These are phyloP conservation scores for Cardamine resedifolia DNA, from an alignment of 345 rosid genomes.

Conservation along the genomic window DNA sequence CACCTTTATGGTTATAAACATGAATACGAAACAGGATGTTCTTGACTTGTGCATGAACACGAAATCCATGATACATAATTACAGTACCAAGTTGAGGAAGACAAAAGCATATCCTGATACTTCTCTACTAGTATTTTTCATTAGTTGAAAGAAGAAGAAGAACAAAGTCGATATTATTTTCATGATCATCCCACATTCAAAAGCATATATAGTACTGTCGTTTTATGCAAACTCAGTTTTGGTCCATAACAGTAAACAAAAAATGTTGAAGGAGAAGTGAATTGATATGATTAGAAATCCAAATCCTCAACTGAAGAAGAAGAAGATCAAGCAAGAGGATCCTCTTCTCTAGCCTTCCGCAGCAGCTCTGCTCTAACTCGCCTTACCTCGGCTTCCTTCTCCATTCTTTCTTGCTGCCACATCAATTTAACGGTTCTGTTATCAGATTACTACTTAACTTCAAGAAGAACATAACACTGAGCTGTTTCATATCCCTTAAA, in stretches of 20 bases:
- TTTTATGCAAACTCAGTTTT: slow-evolving; percentile 22
- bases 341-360: slow-evolving; percentile 47
- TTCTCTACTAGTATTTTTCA: background rate
- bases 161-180: slow-evolving; percentile 29
- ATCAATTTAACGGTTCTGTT: background rate
- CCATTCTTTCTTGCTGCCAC: slow-evolving; percentile 58
- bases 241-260: background rate
- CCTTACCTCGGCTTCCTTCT: slow-evolving; percentile 58
- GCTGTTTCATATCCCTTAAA: background rate
- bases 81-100: background rate
- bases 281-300: slow-evolving; percentile 5
- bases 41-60: background rate
- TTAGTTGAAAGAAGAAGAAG: slow-evolving; percentile 12
- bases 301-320: slow-evolving; percentile 4
- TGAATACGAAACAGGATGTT: background rate
- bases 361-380: slow-evolving; percentile 57
- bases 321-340: slow-evolving; percentile 44
- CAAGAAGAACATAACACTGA: background rate
- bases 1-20: background rate
- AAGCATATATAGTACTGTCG: slow-evolving; percentile 21
- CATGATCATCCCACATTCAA: slow-evolving; percentile 28
- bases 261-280: slow-evolving; percentile 13
- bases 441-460: background rate
- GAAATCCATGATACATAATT: background rate
- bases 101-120: slow-evolving; percentile 17